Evolutionary conservation across 2,329 filamentous ascomycete genomes (phyloP), one percentile per base, ranked within the genome.

Genomic region (Colletotrichum salicis): DNA sequence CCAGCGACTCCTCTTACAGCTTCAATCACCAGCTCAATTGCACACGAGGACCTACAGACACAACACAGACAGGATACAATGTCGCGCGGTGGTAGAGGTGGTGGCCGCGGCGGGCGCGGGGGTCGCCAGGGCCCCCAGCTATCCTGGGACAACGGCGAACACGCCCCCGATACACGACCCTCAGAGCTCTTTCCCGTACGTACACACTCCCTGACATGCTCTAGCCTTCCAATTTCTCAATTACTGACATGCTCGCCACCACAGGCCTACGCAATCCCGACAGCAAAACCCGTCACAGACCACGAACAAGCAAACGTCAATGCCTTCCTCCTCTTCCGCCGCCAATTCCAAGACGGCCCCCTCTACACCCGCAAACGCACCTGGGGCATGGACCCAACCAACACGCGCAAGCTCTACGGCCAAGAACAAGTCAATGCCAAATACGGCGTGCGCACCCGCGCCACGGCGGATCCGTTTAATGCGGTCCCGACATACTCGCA

Each of bases 171-270:
- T 77, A 85, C 85, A 63, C 83, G 86, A 37, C 89, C 89, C 7
- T 87, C 87, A n/a, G 88, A 90, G 74, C 85, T 88, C 11, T 90
- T 90, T 72, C 88, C 89, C 0, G 88, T 89, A 79, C 71, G 85
- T 64, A 15, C 60, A 29, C 27, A 29, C 27, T 29, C 27, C 27
- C 27, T 29, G 27, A 29, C 27, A 29, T 29, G 4, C 4, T 29
- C 27, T 5, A 29, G 27, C 27, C 27, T 29, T 29, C 27, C 2
- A 29, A 4, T 29, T 3, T 29, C 2, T 29, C 27, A 29, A 29
- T 29, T 4, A 29, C 27, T 29, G 27, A 29, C 27, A 29, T 29
- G 27, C 27, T 4, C 27, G 4, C 27, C 27, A 29, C 27, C 27
- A 37, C 61, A 89, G 88, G 83, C 84, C 70, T 90, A 88, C 79